A percentile compares a stretch with the other conserved stretches of the same genome.
Conservation (phyloP, 306 rosid species). For the Inga leiocalycina region DNA sequence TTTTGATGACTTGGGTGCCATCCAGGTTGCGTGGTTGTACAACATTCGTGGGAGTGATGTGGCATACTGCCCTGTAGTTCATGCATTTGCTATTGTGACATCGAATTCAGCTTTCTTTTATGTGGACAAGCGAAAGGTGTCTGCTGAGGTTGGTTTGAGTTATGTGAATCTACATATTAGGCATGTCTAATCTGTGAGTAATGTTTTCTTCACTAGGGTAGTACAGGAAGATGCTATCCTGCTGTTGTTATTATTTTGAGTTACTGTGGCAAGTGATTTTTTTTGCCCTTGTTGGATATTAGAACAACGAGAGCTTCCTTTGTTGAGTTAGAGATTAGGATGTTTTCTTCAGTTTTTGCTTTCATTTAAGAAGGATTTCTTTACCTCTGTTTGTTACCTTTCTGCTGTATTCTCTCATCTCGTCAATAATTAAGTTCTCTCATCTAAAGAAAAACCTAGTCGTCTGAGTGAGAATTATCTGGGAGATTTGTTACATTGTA, state of each 20-base stretch:
- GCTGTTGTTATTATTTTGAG: conserved; percentile 8
- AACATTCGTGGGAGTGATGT: conserved; percentile 95
- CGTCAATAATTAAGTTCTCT: neutral
- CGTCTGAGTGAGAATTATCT: conserved; percentile 1
- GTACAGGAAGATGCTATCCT: neutral
- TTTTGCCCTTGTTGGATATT: neutral
- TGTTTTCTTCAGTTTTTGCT: neutral
- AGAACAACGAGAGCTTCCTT: neutral
- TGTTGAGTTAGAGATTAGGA: neutral
- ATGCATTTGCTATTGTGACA: conserved; percentile 86
- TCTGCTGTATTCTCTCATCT: neutral
- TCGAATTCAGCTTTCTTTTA: conserved; percentile 72
- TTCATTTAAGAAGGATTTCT: neutral
- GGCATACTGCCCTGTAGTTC: conserved; percentile 88
- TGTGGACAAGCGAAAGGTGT: conserved; percentile 77
- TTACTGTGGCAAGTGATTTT: neutral
- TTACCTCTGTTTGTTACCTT: neutral
- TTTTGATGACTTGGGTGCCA: conserved; percentile 18
- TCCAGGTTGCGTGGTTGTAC: conserved; percentile 97
- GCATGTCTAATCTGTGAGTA: conserved; percentile 28
- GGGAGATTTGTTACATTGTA: neutral
- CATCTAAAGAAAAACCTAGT: neutral
- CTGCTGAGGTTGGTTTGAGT: conserved; percentile 77
- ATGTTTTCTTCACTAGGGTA: conserved; percentile 15
- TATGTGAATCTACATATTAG: neutral